Percentiles rank a stretch among this genome's conserved stretches.
Conservation (phyloP, 1,284 basidiomycete species). For the Lentinula novae-zelandiae region DNA sequence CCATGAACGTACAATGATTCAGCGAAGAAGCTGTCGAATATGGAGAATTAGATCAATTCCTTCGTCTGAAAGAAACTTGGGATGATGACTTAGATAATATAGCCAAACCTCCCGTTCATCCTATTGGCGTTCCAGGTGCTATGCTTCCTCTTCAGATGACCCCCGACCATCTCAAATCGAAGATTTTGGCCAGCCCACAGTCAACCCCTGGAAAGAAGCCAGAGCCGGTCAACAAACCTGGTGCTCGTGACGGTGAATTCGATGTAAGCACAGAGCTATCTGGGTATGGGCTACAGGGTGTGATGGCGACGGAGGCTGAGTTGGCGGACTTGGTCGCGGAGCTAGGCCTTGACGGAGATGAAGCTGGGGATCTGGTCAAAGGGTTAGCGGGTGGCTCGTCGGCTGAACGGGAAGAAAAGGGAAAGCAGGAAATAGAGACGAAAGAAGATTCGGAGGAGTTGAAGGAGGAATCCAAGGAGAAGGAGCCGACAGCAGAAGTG, state of each 20-base stretch:
- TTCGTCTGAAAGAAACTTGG: constrained; percentile 70
- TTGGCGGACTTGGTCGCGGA: constrained; percentile 64
- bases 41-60: constrained; percentile 63
- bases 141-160: constrained; percentile 72
- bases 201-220: constrained; percentile 33
- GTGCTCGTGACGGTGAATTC: constrained; percentile 38
- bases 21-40: constrained; percentile 82
- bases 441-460: background rate
- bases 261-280: constrained; percentile 63
- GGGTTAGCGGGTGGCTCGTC: constrained; percentile 36
- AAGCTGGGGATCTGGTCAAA: constrained; percentile 65
- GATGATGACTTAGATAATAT: constrained; percentile 51
- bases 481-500: background rate
- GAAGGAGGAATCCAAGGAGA: background rate
- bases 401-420: background rate
- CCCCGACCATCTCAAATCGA: constrained; percentile 62
- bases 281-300: constrained; percentile 70
- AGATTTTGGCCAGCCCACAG: constrained; percentile 49
- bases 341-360: constrained; percentile 68
- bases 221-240: constrained; percentile 44
- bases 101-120: constrained; percentile 41
- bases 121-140: constrained; percentile 77
- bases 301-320: constrained; percentile 74
- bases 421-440: background rate
- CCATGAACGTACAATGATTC: constrained; percentile 1